A percentile compares a stretch with the other conserved stretches of the same genome.
These are phyloP conservation scores for Erigeron canadensis DNA, from an alignment of 129 eudicot genomes.

Conservation along the genomic window DNA sequence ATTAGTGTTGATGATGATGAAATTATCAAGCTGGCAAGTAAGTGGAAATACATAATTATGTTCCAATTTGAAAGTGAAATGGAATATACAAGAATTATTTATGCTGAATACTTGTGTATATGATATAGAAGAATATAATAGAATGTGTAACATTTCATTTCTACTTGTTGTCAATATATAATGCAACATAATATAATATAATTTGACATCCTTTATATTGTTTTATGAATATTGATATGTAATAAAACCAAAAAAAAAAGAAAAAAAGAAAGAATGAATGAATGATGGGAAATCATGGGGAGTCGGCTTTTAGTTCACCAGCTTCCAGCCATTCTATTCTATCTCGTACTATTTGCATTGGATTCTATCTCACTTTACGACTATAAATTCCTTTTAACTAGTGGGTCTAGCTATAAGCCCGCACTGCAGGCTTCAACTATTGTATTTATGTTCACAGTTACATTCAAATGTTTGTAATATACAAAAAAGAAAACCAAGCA, in stretches of 20 bases:
- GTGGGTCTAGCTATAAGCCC: no score
- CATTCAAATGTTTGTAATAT: no score
- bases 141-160: no score
- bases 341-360: constrained; percentile 20
- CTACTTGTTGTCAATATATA: no score
- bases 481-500: no score
- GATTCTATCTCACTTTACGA: constrained; percentile 22
- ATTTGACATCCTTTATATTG: background rate
- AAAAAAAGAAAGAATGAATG: background rate
- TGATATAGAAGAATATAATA: background rate
- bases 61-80: background rate
- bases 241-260: background rate
- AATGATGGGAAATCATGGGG: constrained; percentile 22
- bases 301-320: constrained; percentile 4
- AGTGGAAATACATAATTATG: constrained; percentile 9
- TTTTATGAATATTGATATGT: background rate
- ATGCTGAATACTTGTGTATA: no score
- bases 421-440: no score
- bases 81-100: background rate
- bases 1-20: constrained; percentile 13
- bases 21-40: constrained; percentile 33
- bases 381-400: background rate
- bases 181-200: no score
- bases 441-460: no score
- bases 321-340: background rate